Base-by-base conservation (phyloP, 2,329 filamentous ascomycete species). In the Nemania serpens region DNA sequence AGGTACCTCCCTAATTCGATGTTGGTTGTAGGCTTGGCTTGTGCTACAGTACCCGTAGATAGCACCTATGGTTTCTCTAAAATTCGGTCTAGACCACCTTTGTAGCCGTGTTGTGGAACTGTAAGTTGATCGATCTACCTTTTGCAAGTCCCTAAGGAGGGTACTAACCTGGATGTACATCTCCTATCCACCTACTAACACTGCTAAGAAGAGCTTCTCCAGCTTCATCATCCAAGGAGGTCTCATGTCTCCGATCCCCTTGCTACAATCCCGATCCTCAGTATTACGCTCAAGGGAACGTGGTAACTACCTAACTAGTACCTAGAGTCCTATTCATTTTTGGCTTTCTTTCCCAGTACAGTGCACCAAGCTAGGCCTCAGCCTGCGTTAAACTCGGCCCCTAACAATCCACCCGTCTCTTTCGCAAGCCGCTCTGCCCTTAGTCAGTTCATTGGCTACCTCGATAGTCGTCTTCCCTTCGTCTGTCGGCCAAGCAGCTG, bases 201-300 rank as follows among this genome's bases (percentile, higher is more conserved):
- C 37, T 48, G 13, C 50, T 45, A 15, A 43, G 22, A 39, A n/a
- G 57, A 39, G 51, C 55, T 42, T 20, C 43, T 58, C 53, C 34
- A 60, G 45, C 59, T 62, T 60, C 59, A 65, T 54, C 56, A 51
- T 57, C 41, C 52, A 43, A 57, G 29, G 22, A 52, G 49, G 45
- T 53, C 43, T 34, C 25, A 47, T 63, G 67, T 69, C 64, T 66
- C 63, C 68, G 66, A 71, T 70, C 70, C 56, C 61, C 61, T 51
- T 61, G 63, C 66, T 51, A 25, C 63, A 65, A 50, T 54, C 58
- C 65, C 67, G 68, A 71, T 69, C 68, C 57, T 60, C 55, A 61
- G 50, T 53, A 25, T 54, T 55, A 64, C 49, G 61, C 48, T 59
- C 46, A 61, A 65, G 58, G 61, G 60, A 57, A 56, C n/a, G 64